phyloP scores from a whole-genome alignment of 202 grass and related monocot species.

The Cymbopogon flexuosus region DNA sequence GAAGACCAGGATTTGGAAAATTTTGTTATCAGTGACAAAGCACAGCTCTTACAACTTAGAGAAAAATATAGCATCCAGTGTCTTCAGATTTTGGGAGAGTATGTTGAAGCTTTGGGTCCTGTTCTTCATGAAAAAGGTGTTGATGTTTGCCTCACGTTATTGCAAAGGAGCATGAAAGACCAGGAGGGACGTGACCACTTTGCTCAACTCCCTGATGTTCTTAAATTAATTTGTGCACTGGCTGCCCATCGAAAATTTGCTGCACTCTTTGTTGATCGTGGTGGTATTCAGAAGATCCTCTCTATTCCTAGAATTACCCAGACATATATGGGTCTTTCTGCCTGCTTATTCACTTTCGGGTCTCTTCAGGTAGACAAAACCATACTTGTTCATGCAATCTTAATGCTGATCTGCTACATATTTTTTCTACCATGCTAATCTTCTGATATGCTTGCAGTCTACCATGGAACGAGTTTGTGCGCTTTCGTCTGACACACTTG shows the following conservation, averaged over 20 bases:
- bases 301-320: constrained; percentile 62
- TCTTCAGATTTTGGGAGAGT: constrained; percentile 81
- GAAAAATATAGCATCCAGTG: constrained; percentile 96
- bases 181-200: constrained; percentile 39
- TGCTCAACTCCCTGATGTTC: constrained; percentile 63
- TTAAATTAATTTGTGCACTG: constrained; percentile 81
- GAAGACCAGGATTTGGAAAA: constrained; percentile 65
- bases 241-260: constrained; percentile 90
- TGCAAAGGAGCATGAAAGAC: constrained; percentile 70
- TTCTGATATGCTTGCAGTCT: constrained; percentile 48
- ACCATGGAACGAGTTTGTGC: constrained; percentile 96
- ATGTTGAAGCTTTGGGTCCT: constrained; percentile 91
- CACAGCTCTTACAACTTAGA: constrained; percentile 55
- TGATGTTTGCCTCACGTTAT: constrained; percentile 79
- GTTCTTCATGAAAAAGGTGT: constrained; percentile 96
- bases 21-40: constrained; percentile 64
- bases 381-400: constrained; percentile 2
- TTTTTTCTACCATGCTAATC: neutral
- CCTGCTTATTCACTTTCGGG: constrained; percentile 91
- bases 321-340: constrained; percentile 76
- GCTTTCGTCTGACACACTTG: constrained; percentile 56
- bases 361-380: constrained; percentile 72
- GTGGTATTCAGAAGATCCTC: constrained; percentile 93
- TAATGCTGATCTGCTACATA: constrained; percentile 5
- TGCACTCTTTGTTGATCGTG: constrained; percentile 89